phyloP scores from a whole-genome alignment of 208 protist species.

The Acanthamoeba triangularis region DNA sequence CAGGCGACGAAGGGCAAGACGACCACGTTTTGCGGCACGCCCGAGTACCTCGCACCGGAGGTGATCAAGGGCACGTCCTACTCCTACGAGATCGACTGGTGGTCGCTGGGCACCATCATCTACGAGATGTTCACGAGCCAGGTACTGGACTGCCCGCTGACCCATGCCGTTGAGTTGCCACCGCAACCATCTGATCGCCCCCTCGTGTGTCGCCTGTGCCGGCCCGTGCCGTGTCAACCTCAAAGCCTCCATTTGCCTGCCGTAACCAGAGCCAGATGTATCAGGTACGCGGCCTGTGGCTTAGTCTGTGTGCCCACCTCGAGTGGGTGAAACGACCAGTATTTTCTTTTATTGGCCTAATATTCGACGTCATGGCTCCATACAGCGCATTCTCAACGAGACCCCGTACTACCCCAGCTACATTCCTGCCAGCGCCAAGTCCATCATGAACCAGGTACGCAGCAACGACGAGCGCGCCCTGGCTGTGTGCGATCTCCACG shows the following conservation, averaged over 20 bases:
- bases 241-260: slow-evolving; percentile 91
- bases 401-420: slow-evolving; percentile 82
- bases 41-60: slow-evolving; percentile 85
- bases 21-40: slow-evolving; percentile 87
- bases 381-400: slow-evolving; percentile 84
- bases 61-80: slow-evolving; percentile 83
- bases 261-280: slow-evolving; percentile 90
- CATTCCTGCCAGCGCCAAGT: slow-evolving; percentile 7
- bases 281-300: not conserved
- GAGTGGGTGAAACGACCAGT: no score
- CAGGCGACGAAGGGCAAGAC: slow-evolving; percentile 80
- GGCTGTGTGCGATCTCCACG: no score
- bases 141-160: slow-evolving; percentile 57
- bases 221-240: slow-evolving; percentile 1
- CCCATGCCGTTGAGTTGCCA: slow-evolving; percentile 84
- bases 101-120: slow-evolving; percentile 85
- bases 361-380: not conserved
- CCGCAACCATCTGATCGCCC: not conserved
- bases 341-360: no score
- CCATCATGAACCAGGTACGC: slow-evolving; percentile 13
- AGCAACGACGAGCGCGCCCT: not conserved
- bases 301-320: not conserved
- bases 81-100: slow-evolving; percentile 86
- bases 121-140: slow-evolving; percentile 88
- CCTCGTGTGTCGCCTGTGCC: not conserved